A percentile compares a stretch with the other conserved stretches of the same genome.
phyloP scores from a whole-genome alignment of 129 eudicot genomes.

The Tagetes patula region DNA sequence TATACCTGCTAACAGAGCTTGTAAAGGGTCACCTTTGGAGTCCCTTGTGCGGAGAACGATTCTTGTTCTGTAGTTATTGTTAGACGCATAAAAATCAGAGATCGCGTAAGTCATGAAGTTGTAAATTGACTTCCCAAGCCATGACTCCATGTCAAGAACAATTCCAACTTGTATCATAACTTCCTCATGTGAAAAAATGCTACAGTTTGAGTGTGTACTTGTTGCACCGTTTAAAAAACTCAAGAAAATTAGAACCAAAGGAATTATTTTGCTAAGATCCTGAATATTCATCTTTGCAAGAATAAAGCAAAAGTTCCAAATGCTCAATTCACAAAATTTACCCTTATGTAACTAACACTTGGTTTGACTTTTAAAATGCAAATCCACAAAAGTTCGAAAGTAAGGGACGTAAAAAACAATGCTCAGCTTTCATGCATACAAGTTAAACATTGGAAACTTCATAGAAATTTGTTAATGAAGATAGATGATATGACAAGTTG shows the following conservation, averaged over 20 bases:
- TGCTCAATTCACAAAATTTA: not conserved
- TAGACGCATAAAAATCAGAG: constrained; percentile 13
- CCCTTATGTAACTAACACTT: too few relatives aligned
- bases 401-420: too few relatives aligned
- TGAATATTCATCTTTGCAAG: not conserved
- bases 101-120: constrained; percentile 17
- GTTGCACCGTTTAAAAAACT: too few relatives aligned
- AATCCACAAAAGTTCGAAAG: not conserved
- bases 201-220: not conserved
- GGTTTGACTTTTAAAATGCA: not conserved
- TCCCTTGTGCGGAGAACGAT: constrained; percentile 19
- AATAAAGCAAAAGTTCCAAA: not conserved
- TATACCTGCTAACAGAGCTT: constrained; percentile 19
- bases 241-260: not conserved
- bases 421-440: too few relatives aligned
- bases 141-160: constrained; percentile 21
- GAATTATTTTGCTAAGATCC: not conserved
- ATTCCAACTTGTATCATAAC: not conserved
- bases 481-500: too few relatives aligned
- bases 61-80: not conserved
- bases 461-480: too few relatives aligned
- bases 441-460: too few relatives aligned
- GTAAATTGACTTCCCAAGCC: constrained; percentile 21
- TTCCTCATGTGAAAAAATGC: not conserved
- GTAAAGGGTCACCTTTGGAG: constrained; percentile 15